These are phyloP conservation scores for Podila minutissima DNA, from an alignment of 192 early-diverging fungal species.

Conservation along the genomic window DNA sequence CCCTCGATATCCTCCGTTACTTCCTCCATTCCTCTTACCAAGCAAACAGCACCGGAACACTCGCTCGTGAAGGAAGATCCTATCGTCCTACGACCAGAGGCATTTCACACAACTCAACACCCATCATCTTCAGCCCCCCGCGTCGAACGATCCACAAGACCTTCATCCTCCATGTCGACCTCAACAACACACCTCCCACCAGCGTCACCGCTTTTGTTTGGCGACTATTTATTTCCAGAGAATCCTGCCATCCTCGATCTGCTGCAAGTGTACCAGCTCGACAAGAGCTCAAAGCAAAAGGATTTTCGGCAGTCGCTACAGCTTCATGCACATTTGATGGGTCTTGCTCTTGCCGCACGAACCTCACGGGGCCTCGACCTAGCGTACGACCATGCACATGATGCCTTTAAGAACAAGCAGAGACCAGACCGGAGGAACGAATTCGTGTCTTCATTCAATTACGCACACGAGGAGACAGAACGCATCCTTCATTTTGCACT, in stretches of 20 bases:
- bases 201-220: slow-evolving; percentile 26
- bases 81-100: neutral
- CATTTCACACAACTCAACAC: neutral
- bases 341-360: slow-evolving; percentile 35
- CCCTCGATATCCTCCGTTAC: slow-evolving; percentile 8
- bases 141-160: neutral
- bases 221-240: slow-evolving; percentile 45
- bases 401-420: slow-evolving; percentile 52
- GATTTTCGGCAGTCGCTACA: slow-evolving; percentile 48
- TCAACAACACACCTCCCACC: neutral
- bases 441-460: slow-evolving; percentile 47
- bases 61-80: neutral
- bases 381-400: slow-evolving; percentile 48
- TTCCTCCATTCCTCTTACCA: slow-evolving; percentile 2
- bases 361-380: slow-evolving; percentile 33
- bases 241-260: slow-evolving; percentile 36
- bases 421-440: slow-evolving; percentile 38
- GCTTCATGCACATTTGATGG: slow-evolving; percentile 49
- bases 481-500: slow-evolving; percentile 37
- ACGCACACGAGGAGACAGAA: slow-evolving; percentile 42
- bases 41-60: neutral
- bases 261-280: slow-evolving; percentile 37
- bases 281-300: slow-evolving; percentile 52
- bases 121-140: neutral
- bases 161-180: neutral